Conservation (phyloP, 768 basidiomycete genomes). For the Saitozyma podzolica region DNA sequence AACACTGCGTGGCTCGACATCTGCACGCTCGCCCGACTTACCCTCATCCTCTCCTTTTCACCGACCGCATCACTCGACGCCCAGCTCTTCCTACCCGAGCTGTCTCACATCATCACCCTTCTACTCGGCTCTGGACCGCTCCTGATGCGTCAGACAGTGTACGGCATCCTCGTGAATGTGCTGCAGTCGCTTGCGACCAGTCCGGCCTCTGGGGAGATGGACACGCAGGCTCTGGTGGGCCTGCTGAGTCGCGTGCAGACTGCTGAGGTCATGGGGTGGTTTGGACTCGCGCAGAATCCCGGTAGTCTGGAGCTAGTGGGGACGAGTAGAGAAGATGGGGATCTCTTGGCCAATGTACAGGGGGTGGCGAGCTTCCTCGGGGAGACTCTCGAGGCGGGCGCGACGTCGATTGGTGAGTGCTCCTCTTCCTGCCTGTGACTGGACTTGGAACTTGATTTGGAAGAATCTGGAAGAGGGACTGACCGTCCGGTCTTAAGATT, state of each 20-base stretch:
- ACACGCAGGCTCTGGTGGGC: conserved; percentile 56
- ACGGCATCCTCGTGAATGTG: conserved; percentile 77
- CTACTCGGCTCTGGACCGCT: conserved; percentile 72
- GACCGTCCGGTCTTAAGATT: conserved; percentile 26
- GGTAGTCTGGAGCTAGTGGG: conserved; percentile 62
- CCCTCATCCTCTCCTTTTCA: conserved; percentile 69
- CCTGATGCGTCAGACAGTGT: conserved; percentile 74
- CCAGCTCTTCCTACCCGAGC: conserved; percentile 79
- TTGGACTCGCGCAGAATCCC: conserved; percentile 68
- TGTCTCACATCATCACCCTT: conserved; percentile 76
- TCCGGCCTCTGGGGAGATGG: conserved; percentile 47
- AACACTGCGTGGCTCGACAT: conserved; percentile 53
- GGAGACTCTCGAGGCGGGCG: conserved; percentile 64
- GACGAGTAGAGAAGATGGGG: conserved; percentile 53
- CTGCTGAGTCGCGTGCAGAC: conserved; percentile 66
- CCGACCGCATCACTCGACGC: conserved; percentile 65
- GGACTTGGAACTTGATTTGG: not conserved
- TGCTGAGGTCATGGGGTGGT: conserved; percentile 64
- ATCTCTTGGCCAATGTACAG: conserved; percentile 67
- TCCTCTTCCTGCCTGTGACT: conserved; percentile 57
- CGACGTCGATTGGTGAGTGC: conserved; percentile 67
- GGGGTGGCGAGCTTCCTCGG: conserved; percentile 65
- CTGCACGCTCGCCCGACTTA: conserved; percentile 73
- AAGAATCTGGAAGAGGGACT: not conserved
- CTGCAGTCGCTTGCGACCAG: conserved; percentile 69